Evolutionary conservation across 768 basidiomycete genomes (phyloP), one percentile per base, ranked within the genome.

Genomic region (Kondoa malvinella): DNA sequence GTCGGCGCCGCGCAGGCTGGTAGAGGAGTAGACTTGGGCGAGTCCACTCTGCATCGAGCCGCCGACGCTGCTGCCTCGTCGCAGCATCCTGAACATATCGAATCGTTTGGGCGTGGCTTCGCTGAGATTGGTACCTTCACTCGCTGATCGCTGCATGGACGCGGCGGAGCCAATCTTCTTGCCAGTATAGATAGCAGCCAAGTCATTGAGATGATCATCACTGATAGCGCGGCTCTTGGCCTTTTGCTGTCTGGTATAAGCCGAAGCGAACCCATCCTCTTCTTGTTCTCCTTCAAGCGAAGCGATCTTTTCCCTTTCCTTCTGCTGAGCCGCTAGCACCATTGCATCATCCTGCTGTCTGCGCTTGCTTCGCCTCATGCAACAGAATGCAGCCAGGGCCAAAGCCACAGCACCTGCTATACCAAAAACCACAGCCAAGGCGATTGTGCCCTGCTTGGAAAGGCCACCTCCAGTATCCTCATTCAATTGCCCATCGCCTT

Each of bases 331-430:
- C 25, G 69, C 69, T 17, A 65, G 57, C 3, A 70, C 31, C 1
- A 56, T 30, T 25, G 61, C 67, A n/a, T 66, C 69, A 8, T 71
- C 68, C 3, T 72, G 57, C 14, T 67, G 67, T 26, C 71, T 70
- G 29, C 72, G 65, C 29, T 65, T 67, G 30, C 71, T 64, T 29
- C 74, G 71, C 29, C 77, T 67, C 4, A 71, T 27, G 68, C 76
- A 77, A 72, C 71, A 76, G 69, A 76, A 74, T 31, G 74, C 75
- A 3, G 74, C 75, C 25, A 78, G 73, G 21, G 77, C 73, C n/a
- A n/a, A n/a, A n/a, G n/a, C n/a, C n/a, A n/a, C n/a, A n/a, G n/a
- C n/a, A n/a, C n/a, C n/a, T n/a, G n/a, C n/a, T n/a, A n/a, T n/a
- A 1, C 78, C 79, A 40, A 70, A 34, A 57, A 58, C 65, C 30